Base-by-base conservation (phyloP, 257 asterid genomes). In the Jacaranda mimosifolia region DNA sequence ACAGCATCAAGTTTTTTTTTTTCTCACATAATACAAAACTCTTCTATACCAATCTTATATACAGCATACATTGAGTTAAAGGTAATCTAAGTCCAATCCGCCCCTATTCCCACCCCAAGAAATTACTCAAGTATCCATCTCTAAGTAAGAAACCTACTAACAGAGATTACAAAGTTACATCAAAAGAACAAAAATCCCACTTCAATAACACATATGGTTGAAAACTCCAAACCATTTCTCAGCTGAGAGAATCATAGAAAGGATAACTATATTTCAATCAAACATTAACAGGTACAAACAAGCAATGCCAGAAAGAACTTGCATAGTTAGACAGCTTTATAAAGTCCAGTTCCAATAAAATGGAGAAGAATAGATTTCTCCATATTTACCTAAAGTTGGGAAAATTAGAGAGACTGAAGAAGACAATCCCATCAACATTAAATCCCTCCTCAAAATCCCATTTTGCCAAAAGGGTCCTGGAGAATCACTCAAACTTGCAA, bases 361-460 rank as follows among this genome's bases (percentile, higher is more conserved):
- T 8, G 11, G 49, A 19, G 14, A 38, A 14, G 1, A 52, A 60
- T 15, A 36, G 10, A 43, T 26, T 38, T 6, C 55, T 17, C 49
- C 60, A 56, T 57, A 66, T 63, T 77, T 81, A 91, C 97, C 94
- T 72, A 75, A 63, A 74, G 76, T 74, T 42, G 91, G 92, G 68
- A 89, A 86, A 79, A 80, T 42, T 26, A 89, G 81, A 77, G 89
- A 80, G 51, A 89, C 78, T 12, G 97, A 87, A 70, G 92, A 85
- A 75, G 91, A 89, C 48, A 89, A 73, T 19, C 89, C 94, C 77
- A 74, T 49, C 53, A 89, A 76, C 86, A 85, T 71, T 49, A 91
- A 85, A 82, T 87, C 91, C 83, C 94, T 89, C 81, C 87, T 87
- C 63, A 74, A 85, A 81, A 87, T 36, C 70, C 85, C 91, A 83